Evolutionary conservation across 495 filamentous ascomycete species (phyloP), one percentile per base, ranked within the genome.

Genomic region (Aspergillus cavernicola): DNA sequence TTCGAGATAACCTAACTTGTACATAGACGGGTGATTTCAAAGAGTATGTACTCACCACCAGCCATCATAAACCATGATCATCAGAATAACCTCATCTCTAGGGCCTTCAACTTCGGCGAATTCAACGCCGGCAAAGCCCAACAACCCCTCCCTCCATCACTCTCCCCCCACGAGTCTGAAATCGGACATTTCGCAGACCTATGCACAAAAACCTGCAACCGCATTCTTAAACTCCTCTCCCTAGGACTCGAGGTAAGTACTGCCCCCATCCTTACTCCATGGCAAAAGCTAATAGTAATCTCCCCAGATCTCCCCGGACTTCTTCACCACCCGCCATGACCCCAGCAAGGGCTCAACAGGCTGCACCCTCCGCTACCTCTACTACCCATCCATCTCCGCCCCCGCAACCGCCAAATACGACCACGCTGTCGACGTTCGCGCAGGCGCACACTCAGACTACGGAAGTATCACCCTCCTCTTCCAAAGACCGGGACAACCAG

Each of bases 21-120:
- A 10, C 22, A 36, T 60, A 92, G 88, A 81, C 83, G 16, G 92
- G 91, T 13, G 92, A 97, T 60, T 90, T 91, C 63, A 97, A 97
- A 78, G 92, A 96, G 91, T 95, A 73, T 37, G 53, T 16, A 2
- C 19, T 42, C 35, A 45, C 20, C 11, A n/a, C 49, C 56, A 16
- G 20, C 11, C 11, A n/a, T 19, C 9, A 23, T 29, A 32, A 37
- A 48, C 11, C 9, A 6, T 12, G 28, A 42, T 15, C 49, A 32
- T 36, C 47, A 36, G 40, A 46, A 40, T 51, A 33, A 53, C 19
- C n/a, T 52, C 46, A 23, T 9, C 13, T 18, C 57, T 10, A 95
- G 92, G 77, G 89, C 86, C 38, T 88, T 98, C 77, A 98, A 98
- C 71, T 85, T 98, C 44, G 89, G 88, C 61, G 81, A 87, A 67